These are phyloP conservation scores for Herpomyces periplanetae DNA, from an alignment of 2,329 filamentous ascomycete species.

Conservation along the genomic window DNA sequence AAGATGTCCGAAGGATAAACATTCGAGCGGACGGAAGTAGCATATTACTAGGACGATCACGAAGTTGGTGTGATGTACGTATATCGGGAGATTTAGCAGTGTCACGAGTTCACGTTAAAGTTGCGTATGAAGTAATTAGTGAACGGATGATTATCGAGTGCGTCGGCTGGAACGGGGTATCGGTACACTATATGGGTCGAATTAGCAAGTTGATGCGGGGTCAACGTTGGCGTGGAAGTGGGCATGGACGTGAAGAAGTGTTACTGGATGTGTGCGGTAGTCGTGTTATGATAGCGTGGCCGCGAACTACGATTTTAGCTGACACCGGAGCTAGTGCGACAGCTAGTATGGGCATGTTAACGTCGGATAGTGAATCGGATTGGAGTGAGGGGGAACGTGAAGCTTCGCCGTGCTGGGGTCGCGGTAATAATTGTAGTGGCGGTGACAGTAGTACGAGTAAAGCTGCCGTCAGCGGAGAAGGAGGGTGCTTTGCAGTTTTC, in stretches of 20 bases:
- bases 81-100: constrained; percentile 67
- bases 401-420: too few species aligned
- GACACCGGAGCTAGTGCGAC: too few species aligned
- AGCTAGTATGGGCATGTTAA: too few species aligned
- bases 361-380: too few species aligned
- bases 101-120: constrained; percentile 68
- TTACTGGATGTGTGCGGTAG: constrained; percentile 85
- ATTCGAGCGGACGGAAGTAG: constrained; percentile 43
- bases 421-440: too few species aligned
- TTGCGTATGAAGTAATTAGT: constrained; percentile 33
- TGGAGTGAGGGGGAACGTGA: too few species aligned
- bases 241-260: constrained; percentile 53
- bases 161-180: constrained; percentile 78
- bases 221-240: constrained; percentile 56
- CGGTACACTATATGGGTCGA: constrained; percentile 56
- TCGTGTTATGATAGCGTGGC: constrained; percentile 63
- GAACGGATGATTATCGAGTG: constrained; percentile 61
- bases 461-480: too few species aligned
- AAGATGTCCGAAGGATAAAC: constrained; percentile 40
- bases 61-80: constrained; percentile 79
- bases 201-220: constrained; percentile 57
- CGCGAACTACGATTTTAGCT: too few species aligned
- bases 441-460: too few species aligned
- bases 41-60: constrained; percentile 60
- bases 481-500: too few species aligned